phyloP scores from a whole-genome alignment of 345 rosid species.

The Euclidium syriacum region DNA sequence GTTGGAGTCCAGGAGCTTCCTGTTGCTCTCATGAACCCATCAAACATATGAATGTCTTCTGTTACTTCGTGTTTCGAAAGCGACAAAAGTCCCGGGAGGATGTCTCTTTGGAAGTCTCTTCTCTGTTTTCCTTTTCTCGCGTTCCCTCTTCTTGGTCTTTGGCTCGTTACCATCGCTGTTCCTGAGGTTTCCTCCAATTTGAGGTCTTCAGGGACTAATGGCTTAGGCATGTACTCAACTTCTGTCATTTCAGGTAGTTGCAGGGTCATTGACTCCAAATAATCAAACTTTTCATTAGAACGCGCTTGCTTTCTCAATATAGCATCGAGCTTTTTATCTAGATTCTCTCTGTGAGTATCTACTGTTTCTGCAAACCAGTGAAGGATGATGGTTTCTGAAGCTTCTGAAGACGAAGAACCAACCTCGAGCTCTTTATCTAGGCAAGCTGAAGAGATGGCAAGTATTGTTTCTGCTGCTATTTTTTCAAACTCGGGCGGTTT shows the following conservation, averaged over 20 bases:
- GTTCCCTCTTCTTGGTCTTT: conserved; percentile 55
- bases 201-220: conserved; percentile 33
- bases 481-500: conserved; percentile 17
- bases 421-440: conserved; percentile 20
- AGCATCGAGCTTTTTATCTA: conserved; percentile 30
- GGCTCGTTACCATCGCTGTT: conserved; percentile 18
- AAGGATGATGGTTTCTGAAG: conserved; percentile 36
- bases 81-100: conserved; percentile 56
- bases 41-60: conserved; percentile 63
- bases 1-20: conserved; percentile 53
- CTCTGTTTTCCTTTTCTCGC: conserved; percentile 68
- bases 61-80: conserved; percentile 61
- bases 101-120: conserved; percentile 73
- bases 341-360: conserved; percentile 46
- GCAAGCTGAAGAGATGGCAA: conserved; percentile 46
- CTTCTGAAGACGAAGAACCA: conserved; percentile 9
- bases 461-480: conserved; percentile 62
- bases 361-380: conserved; percentile 64
- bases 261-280: conserved; percentile 65
- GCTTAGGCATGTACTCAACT: conserved; percentile 37
- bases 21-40: conserved; percentile 62
- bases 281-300: conserved; percentile 41
- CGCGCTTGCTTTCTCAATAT: conserved; percentile 5
- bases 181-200: conserved; percentile 33
- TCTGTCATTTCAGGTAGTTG: conserved; percentile 45